These are phyloP conservation scores for Acer campestre DNA, from an alignment of 345 rosid species.

Conservation along the genomic window DNA sequence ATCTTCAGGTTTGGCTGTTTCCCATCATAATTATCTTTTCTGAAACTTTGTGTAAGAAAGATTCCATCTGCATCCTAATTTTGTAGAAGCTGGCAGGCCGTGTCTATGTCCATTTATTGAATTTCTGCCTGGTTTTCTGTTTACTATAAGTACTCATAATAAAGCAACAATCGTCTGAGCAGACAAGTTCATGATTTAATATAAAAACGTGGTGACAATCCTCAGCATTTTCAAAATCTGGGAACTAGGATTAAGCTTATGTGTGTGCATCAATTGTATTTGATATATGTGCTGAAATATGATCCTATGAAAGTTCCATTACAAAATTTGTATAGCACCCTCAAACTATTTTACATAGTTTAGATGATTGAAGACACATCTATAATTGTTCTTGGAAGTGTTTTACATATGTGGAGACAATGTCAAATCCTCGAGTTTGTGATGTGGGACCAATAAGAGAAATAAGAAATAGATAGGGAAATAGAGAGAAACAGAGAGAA, in stretches of 20 bases:
- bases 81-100: not conserved
- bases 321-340: not conserved
- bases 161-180: not conserved
- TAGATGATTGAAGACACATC: not conserved
- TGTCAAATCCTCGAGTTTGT: not conserved
- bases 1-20: conserved; percentile 76
- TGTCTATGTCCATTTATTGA: not conserved
- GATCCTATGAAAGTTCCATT: not conserved
- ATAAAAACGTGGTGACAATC: not conserved
- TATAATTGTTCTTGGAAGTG: not conserved
- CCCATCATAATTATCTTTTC: not conserved
- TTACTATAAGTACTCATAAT: not conserved
- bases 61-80: not conserved
- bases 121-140: not conserved
- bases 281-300: not conserved
- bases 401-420: not conserved
- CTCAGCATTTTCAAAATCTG: not conserved
- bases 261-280: not conserved
- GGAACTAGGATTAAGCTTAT: not conserved
- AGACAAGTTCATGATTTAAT: not conserved
- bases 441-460: no score
- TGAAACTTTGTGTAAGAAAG: not conserved
- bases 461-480: no score
- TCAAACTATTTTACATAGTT: not conserved
- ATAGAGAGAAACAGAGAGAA: no score